phyloP scores from a whole-genome alignment of 805 yeast species.

The Candida xyloterini region DNA sequence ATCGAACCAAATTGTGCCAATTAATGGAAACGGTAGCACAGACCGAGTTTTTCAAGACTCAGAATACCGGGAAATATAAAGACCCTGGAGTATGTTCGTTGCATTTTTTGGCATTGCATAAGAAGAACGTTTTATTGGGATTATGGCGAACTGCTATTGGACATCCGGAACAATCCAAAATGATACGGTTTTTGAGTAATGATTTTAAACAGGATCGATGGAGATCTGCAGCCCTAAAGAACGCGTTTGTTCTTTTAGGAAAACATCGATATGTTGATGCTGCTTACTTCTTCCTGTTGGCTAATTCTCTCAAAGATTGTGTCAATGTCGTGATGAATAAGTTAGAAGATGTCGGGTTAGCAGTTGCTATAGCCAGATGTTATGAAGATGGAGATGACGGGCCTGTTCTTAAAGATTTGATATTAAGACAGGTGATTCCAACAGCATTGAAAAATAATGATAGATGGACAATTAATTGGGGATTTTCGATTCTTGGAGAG shows the following conservation, averaged over 20 bases:
- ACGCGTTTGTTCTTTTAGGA: constrained; percentile 86
- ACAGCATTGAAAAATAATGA: constrained; percentile 60
- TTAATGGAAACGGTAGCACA: constrained; percentile 69
- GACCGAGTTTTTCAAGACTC: constrained; percentile 51
- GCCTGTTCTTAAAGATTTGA: constrained; percentile 45
- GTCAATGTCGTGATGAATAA: constrained; percentile 70
- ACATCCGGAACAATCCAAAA: constrained; percentile 79
- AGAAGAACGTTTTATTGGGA: constrained; percentile 72
- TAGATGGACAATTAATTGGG: constrained; percentile 81
- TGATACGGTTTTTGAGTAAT: constrained; percentile 70
- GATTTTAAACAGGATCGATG: constrained; percentile 76
- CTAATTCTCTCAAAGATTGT: constrained; percentile 71
- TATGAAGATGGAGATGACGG: constrained; percentile 61
- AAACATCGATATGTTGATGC: constrained; percentile 87
- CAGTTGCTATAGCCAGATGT: constrained; percentile 76
- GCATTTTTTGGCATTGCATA: constrained; percentile 72
- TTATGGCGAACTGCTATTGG: constrained; percentile 78
- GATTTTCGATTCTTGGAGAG: constrained; percentile 62
- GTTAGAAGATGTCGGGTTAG: constrained; percentile 65
- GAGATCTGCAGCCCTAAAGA: constrained; percentile 86
- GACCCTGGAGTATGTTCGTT: constrained; percentile 77
- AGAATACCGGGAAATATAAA: constrained; percentile 41
- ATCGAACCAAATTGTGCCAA: constrained; percentile 41
- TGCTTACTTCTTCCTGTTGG: constrained; percentile 82
- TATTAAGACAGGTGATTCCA: constrained; percentile 53